Evolutionary conservation across 2,329 filamentous ascomycete genomes (phyloP), one percentile per base, ranked within the genome.

Genomic region (Colletotrichum orchidophilum): DNA sequence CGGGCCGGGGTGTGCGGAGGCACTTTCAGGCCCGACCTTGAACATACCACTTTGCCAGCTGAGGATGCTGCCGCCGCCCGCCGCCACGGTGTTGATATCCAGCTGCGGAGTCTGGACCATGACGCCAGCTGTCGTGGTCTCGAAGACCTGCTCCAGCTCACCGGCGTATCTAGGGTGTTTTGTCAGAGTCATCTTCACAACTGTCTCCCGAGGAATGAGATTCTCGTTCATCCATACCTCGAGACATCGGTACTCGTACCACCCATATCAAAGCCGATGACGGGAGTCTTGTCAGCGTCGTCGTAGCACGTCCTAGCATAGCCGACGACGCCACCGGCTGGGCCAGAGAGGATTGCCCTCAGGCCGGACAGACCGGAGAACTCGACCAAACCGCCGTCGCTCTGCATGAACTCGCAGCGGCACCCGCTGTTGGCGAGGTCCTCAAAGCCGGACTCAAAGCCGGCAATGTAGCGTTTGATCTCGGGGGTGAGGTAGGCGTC

Each of bases 271-370:
- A 95, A 94, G 0, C 93, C 93, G 74, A 94, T 94, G 2, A 95
- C 88, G 0, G 93, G 92, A 0, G 84, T 91, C 74, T 87, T 89
- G 39, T 91, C 92, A 11, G 88, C 82, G 0, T 88, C 85, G 69
- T 94, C 92, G 79, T 91, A 94, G 2, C 89, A 92, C 0, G 93
- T 94, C n/a, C 92, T 83, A 2, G 92, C 92, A 78, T 94, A 94
- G 3, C 93, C 93, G 1, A 94, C 92, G 0, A 94, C 92, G 57
- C 93, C 93, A n/a, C 92, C 92, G n/a, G 93, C 93, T 5, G 93
- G 93, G 0, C 93, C 93, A 3, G 90, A 93, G 0, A 95, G 80
- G 50, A 95, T 93, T 0, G 91, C 91, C 70, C 89, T 87, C 9
- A 94, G 80, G 0, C 92, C 93, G 12, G 89, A 91, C 76, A 94